Evolutionary conservation across 2,329 filamentous ascomycete genomes (phyloP), one percentile per base, ranked within the genome.

Genomic region (Pseudopyrenochaeta lycopersici): DNA sequence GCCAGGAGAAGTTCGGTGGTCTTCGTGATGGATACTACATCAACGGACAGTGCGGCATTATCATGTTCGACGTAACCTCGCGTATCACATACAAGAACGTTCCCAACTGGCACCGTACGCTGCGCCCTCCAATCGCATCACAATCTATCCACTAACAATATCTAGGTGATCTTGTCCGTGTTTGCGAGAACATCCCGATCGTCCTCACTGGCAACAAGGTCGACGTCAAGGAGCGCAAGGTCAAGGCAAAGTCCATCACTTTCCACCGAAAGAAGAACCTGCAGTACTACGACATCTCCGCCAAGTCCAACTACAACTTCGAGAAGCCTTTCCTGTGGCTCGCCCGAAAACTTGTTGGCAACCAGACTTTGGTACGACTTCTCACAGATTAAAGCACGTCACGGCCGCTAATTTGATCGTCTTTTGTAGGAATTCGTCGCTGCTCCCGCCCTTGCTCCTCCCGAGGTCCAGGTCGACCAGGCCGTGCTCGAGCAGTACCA

Each of bases 201-300:
- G 95, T 98, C 73, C 90, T 99, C 65, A 92, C 89, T 80, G 94
- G 94, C 76, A 99, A 99, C 91, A 99, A 99, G 88, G 94, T 99
- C 80, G 94, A 99, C 76, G 95, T 99, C 66, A 99, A 99, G 90
- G 95, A 99, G 88, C 92, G 95, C 81, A 99, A 99, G 85, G 95
- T 99, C 78, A 99, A 99, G 89, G 95, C 95, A 77, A 99, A 99
- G 91, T 96, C 94, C 78, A 99, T 99, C 82, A 99, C 95, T 68
- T 99, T 99, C 91, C 95, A 99, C 88, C 92, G 95, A 83, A 99
- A 99, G 91, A 99, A 99, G 90, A 99, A 98, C 84, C 89, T 99
- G 47, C 95, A 99, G 84, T 99, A 98, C 88, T 99, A 99, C 87
- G 95, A 98, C 73, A 98, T 98, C 79, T 97, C 92, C 36, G 95